These are phyloP conservation scores for Suillus alpinus DNA, from an alignment of 768 basidiomycete genomes.

Conservation along the genomic window DNA sequence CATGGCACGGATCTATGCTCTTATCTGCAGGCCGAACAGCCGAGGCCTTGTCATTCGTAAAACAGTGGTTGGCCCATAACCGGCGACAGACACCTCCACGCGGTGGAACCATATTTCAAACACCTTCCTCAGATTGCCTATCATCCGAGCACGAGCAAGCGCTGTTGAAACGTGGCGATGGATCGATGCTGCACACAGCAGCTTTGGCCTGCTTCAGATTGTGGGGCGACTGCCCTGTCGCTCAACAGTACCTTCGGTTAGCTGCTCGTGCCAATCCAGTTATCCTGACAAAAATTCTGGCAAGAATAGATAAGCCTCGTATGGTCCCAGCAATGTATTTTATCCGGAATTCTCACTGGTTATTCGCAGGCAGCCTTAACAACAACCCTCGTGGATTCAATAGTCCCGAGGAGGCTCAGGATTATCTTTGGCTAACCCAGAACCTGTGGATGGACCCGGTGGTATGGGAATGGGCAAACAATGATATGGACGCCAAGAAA, in stretches of 20 bases:
- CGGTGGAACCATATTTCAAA: conserved; percentile 28
- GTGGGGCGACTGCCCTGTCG: conserved; percentile 36
- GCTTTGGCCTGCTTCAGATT: conserved; percentile 42
- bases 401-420: conserved; percentile 43
- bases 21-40: conserved; percentile 30
- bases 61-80: conserved; percentile 28
- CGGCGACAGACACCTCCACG: conserved; percentile 12
- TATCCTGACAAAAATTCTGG: conserved; percentile 40
- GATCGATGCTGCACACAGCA: conserved; percentile 31
- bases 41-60: conserved; percentile 42
- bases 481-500: conserved; percentile 30
- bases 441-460: conserved; percentile 42
- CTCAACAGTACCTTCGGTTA: conserved; percentile 38
- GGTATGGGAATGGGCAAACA: conserved; percentile 44
- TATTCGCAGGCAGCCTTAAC: conserved; percentile 28
- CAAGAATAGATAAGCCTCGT: conserved; percentile 36
- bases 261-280: conserved; percentile 33
- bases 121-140: conserved; percentile 19
- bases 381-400: conserved; percentile 29
- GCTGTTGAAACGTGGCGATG: conserved; percentile 10
- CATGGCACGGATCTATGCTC: conserved; percentile 38
- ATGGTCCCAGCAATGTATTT: conserved; percentile 8
- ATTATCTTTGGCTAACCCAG: conserved; percentile 44
- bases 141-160: conserved; percentile 13
- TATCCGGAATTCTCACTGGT: background rate